A percentile compares a stretch with the other conserved stretches of the same genome.
Conservation (phyloP, 176 grass and related monocot genomes). For the Alopecurus myosuroides region DNA sequence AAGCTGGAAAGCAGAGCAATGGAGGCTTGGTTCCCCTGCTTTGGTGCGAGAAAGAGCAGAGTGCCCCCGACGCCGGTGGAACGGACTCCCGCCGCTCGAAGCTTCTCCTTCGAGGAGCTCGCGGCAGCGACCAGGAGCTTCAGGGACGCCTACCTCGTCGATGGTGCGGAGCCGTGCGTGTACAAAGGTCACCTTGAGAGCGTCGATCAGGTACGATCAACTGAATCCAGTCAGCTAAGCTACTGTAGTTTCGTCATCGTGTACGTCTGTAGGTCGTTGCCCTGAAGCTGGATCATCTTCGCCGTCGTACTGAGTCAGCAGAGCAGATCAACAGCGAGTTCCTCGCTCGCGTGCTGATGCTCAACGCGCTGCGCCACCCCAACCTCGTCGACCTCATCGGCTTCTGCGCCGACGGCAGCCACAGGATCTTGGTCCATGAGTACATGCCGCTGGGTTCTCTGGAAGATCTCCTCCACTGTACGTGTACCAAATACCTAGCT, state of each 20-base stretch:
- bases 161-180: too few species aligned
- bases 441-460: background rate
- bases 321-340: background rate
- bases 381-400: background rate
- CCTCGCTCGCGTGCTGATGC: background rate
- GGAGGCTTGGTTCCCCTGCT: background rate
- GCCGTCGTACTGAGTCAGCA: background rate
- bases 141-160: background rate
- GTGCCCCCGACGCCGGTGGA: background rate
- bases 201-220: background rate
- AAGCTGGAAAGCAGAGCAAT: background rate
- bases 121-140: background rate
- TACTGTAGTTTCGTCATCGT: too few species aligned
- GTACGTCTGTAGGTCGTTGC: background rate
- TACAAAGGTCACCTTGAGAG: background rate
- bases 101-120: background rate
- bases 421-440: background rate
- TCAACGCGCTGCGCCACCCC: background rate
- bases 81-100: background rate
- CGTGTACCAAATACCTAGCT: background rate
- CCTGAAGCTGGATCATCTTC: background rate
- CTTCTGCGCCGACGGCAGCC: background rate
- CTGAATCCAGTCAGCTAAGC: background rate
- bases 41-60: background rate
- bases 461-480: background rate